Conservation (phyloP, 2,329 filamentous ascomycete species). For the Botrytis deweyae region DNA sequence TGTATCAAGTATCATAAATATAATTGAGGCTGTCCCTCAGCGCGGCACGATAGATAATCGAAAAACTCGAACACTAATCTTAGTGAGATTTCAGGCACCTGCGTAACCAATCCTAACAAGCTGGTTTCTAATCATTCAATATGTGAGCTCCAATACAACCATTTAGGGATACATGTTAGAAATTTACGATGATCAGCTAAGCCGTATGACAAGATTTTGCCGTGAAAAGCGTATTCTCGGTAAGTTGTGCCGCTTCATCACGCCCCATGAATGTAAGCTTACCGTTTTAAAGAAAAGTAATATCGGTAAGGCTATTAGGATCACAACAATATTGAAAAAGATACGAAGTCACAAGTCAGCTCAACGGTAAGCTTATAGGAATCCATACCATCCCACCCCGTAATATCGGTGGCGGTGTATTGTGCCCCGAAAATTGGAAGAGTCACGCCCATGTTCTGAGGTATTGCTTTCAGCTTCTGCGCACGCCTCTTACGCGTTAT, state of each 20-base stretch:
- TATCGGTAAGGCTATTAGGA: background rate
- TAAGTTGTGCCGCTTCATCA: background rate
- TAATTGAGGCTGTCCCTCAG: background rate
- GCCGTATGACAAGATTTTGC: background rate
- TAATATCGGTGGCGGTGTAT: background rate
- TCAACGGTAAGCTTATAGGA: background rate
- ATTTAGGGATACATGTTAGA: background rate
- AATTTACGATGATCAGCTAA: background rate
- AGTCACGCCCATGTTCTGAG: background rate
- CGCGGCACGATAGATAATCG: too few relatives aligned
- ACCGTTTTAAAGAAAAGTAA: background rate
- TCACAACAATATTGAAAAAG: background rate
- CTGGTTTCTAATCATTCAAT: background rate
- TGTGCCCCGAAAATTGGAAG: background rate
- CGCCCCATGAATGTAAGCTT: conserved; percentile 5
- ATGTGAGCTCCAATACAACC: background rate
- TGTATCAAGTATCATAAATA: background rate
- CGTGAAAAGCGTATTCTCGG: background rate
- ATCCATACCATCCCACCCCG: background rate
- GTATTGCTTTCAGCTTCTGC: background rate
- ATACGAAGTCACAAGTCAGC: conserved; percentile 6
- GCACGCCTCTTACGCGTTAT: background rate
- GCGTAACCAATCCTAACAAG: background rate
- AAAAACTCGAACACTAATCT: background rate
- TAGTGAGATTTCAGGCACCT: background rate